Base-by-base conservation (phyloP, 306 rosid genomes). In the Castanopsis chinensis region DNA sequence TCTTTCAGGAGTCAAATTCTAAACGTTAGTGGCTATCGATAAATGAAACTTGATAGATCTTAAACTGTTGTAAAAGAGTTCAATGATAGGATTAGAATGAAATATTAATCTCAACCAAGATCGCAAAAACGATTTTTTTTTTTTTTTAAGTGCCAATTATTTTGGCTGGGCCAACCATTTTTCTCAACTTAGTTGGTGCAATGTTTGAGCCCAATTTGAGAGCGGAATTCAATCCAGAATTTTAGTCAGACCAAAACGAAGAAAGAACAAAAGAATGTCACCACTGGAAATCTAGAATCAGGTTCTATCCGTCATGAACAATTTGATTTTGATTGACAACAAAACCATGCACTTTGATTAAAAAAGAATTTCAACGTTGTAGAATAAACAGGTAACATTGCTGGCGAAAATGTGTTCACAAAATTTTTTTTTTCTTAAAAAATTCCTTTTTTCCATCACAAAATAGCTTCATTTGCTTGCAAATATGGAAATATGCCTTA, bases 331-430 rank as follows among this genome's bases (percentile, higher is more conserved):
- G 53, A 49, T 49, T 49, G 53, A 49, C 14, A 12, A 12, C 53
- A 49, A 49, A 49, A 49, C 53, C 53, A 23, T 33, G 76, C 73
- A 83, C 73, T 74, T 58, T 28, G 55, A 69, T 74, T 10, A 52
- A 69, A 49, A 61, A 27, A 58, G 45, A 23, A 41, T 43, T n/a
- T 56, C 80, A 51, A 51, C 18, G 51, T 57, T 19, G 15, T 20
- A 5, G 82, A 78, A 72, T 73, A 55, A 69, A 27, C 5, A 17
- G 81, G 43, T 27, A 33, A 72, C 35, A 82, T 76, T 76, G 75
- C 73, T 77, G 83, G 81, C 85, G 67, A 79, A 84, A 67, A 69
- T 74, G 59, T 69, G 76, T 81, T 77, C 83, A 71, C 84, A 75
- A 49, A 41, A 43, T 8, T 18, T 6, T 18, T 6, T 18, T 32